Conservation (phyloP, 2,329 filamentous ascomycete genomes). For the Metarhizium sp. region DNA sequence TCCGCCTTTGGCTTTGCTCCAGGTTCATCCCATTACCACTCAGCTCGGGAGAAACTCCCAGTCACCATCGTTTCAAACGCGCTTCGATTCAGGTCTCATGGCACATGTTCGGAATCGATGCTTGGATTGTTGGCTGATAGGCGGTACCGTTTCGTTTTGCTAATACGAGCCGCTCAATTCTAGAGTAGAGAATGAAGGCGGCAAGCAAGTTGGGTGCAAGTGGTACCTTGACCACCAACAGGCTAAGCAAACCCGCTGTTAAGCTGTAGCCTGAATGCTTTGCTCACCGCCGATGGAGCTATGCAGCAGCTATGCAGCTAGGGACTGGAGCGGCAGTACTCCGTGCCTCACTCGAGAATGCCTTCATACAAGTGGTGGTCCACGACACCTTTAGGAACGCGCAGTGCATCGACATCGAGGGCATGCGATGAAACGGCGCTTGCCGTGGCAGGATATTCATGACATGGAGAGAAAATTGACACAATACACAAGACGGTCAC, state of each 20-base stretch:
- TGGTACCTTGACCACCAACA: not conserved
- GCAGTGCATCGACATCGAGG: not conserved
- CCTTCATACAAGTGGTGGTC: not conserved
- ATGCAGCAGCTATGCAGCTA: not conserved
- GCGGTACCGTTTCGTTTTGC: not conserved
- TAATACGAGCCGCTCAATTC: not conserved
- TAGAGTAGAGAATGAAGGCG: not conserved
- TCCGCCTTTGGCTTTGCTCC: not conserved
- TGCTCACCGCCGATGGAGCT: not conserved
- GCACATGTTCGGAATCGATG: no score
- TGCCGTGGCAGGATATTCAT: not conserved
- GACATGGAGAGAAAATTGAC: not conserved
- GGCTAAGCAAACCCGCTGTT: not conserved
- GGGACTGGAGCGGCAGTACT: not conserved
- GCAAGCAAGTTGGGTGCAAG: no score
- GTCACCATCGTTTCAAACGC: not conserved
- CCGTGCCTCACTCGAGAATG: not conserved
- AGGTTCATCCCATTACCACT: not conserved
- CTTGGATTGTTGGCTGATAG: not conserved
- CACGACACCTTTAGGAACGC: not conserved
- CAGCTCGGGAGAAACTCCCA: no score
- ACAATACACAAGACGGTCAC: not conserved
- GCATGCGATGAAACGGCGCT: not conserved
- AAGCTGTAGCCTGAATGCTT: no score
- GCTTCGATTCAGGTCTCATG: not conserved